A percentile compares a stretch with the other conserved stretches of the same genome.
Evolutionary conservation across 352 stramenopile species (phyloP).

Genomic region (Globisporangium acanthophoron): DNA sequence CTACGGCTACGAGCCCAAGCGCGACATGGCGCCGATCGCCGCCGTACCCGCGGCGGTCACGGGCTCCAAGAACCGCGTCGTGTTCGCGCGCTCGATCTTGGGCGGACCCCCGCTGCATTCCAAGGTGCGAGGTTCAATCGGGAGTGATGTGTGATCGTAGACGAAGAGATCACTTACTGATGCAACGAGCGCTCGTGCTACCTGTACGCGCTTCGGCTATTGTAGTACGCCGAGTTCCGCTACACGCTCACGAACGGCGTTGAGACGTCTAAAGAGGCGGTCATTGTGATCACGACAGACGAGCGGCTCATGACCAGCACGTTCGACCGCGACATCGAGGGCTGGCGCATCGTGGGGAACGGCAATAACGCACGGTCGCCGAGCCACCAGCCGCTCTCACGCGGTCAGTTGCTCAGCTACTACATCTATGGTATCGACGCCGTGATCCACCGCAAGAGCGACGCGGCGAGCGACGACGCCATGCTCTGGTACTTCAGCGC

Average conservation of each 20-base stretch:
- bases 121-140: conserved; percentile 30
- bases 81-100: conserved; percentile 75
- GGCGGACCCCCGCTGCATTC: conserved; percentile 44
- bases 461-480: conserved; percentile 54
- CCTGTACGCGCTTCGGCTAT: neutral
- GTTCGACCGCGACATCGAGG: conserved; percentile 74
- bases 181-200: too few species aligned
- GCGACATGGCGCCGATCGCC: conserved; percentile 44
- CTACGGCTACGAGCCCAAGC: conserved; percentile 88
- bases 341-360: conserved; percentile 77
- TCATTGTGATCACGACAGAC: conserved; percentile 72
- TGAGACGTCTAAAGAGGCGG: conserved; percentile 54
- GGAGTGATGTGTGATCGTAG: too few species aligned
- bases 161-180: neutral
- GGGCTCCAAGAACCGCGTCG: conserved; percentile 79
- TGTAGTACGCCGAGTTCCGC: conserved; percentile 80
- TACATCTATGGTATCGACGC: conserved; percentile 85
- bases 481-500: conserved; percentile 88
- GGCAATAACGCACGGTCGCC: conserved; percentile 20
- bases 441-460: conserved; percentile 57
- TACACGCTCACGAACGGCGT: conserved; percentile 80
- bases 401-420: conserved; percentile 75
- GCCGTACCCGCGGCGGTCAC: conserved; percentile 55
- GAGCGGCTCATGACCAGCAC: conserved; percentile 76
- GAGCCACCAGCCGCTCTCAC: conserved; percentile 56